A percentile compares a stretch with the other conserved stretches of the same genome.
Evolutionary conservation across 1,284 basidiomycete genomes (phyloP).

Genomic region (Malassezia dermatis): DNA sequence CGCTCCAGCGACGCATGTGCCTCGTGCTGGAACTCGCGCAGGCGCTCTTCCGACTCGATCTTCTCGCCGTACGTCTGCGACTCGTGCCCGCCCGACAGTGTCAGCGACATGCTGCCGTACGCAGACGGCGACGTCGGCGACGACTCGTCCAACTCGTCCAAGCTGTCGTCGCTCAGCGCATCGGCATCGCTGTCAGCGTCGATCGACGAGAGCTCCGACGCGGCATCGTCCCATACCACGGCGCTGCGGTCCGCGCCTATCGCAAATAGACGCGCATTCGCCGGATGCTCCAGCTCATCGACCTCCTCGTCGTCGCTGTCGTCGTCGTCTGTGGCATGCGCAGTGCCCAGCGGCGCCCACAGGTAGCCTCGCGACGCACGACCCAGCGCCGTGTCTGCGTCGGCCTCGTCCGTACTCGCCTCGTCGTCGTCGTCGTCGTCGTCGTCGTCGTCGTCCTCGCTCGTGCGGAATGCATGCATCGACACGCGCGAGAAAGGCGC

Average conservation of each 20-base stretch:
- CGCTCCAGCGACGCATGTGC: slow-evolving; percentile 71
- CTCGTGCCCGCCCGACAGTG: slow-evolving; percentile 15
- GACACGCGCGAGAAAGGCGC: slow-evolving; percentile 64
- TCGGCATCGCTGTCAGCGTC: slow-evolving; percentile 25
- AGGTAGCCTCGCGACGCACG: slow-evolving; percentile 25
- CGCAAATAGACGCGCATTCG: slow-evolving; percentile 26
- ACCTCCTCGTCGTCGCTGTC: slow-evolving; percentile 20
- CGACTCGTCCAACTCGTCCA: slow-evolving; percentile 17
- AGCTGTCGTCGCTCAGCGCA: slow-evolving; percentile 11
- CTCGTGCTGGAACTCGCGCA: slow-evolving; percentile 64
- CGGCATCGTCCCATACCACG: slow-evolving; percentile 23
- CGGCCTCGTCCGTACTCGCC: slow-evolving; percentile 24
- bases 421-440: slow-evolving; percentile 22
- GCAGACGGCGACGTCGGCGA: slow-evolving; percentile 18
- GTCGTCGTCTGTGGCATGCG: slow-evolving; percentile 6
- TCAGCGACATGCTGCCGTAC: slow-evolving; percentile 32
- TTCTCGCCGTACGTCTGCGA: slow-evolving; percentile 33
- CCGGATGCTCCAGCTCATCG: slow-evolving; percentile 28
- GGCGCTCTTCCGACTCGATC: slow-evolving; percentile 25
- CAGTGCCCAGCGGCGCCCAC: slow-evolving; percentile 32
- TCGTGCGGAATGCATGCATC: slow-evolving; percentile 39
- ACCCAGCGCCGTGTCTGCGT: slow-evolving; percentile 27
- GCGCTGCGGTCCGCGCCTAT: slow-evolving; percentile 23
- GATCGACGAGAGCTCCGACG: slow-evolving; percentile 34
- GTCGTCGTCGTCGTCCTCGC: slow-evolving; percentile 24